phyloP scores from a whole-genome alignment of 2,329 filamentous ascomycete species.

The Tolypocladium cylindrosporum region DNA sequence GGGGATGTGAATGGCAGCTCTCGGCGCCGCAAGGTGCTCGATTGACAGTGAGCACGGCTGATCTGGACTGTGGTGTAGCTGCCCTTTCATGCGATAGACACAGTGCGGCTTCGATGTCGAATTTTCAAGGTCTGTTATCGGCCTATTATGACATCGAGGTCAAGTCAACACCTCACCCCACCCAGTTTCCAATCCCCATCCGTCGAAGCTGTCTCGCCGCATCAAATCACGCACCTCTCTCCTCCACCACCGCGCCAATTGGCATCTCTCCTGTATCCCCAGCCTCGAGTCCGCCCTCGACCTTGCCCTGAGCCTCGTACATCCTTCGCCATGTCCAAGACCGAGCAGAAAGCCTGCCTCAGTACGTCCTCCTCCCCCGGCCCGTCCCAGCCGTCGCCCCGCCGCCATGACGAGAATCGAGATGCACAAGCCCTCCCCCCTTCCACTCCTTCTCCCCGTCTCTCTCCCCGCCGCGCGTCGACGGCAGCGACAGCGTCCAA shows the following conservation, averaged over 20 bases:
- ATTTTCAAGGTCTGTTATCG: neutral
- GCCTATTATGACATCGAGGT: neutral
- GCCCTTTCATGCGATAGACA: neutral
- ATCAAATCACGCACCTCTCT: neutral
- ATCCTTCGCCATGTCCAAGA: slow-evolving; percentile 35
- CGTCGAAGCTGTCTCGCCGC: neutral
- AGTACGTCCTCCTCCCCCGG: slow-evolving; percentile 38
- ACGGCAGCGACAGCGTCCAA: neutral
- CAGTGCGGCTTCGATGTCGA: neutral
- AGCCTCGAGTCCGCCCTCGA: neutral
- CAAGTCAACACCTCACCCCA: neutral
- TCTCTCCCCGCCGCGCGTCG: slow-evolving; percentile 10
- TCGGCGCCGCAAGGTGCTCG: neutral
- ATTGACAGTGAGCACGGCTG: neutral
- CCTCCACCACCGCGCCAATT: neutral
- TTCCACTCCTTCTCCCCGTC: slow-evolving; percentile 3
- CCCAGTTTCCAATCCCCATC: neutral
- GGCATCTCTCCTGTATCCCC: neutral
- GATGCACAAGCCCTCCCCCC: slow-evolving; percentile 1
- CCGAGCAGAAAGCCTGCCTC: slow-evolving; percentile 51
- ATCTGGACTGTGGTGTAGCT: neutral
- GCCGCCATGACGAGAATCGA: slow-evolving; percentile 6
- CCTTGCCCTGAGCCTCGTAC: neutral
- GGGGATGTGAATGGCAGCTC: neutral
- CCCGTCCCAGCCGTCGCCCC: slow-evolving; percentile 14